Base-by-base conservation (phyloP, 441 rosid species). In the Bruguiera hainesii region DNA sequence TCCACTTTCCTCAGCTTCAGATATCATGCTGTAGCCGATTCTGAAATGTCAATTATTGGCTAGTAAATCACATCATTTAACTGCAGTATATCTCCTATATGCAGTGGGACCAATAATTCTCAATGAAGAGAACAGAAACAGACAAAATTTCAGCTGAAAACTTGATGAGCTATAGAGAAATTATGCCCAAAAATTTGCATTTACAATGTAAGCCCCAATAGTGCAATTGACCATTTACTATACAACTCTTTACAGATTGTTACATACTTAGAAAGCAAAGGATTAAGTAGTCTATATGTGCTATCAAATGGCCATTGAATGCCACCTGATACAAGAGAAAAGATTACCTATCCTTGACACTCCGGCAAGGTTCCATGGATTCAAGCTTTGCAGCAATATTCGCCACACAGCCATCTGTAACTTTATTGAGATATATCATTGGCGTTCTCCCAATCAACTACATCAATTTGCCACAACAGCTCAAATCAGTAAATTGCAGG, bases 381-480 rank as follows among this genome's bases (percentile, higher is more conserved):
- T 94, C 97, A 48, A 91, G 97, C 73, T 91, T 93, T 20, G 96
- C 97, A 39, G 97, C 97, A 74, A 93, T 67, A 59, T 88, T 85
- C n/a, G 90, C 97, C 13, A 85, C 81, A 53, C 97, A 89, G 61
- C 88, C 89, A n/a, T 80, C 74, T 0, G 89, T 80, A 63, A 91
- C 88, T 83, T 85, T 88, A 78, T 91, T 91, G 66, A 94, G 91
- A 81, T 91, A 94, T 71, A 91, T 76, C 96, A 94, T 91, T 8
- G 96, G 98, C 33, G 97, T 94, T 56, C 87, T 75, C 70, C 97
- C 95, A 74, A 93, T 93, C 81, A 93, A 89, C 97, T 90, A 79
- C 65, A 75, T 75, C 75, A 81, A 76, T 69, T 73, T 72, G 16
- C 56, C 71, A 79, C 67, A 78, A 66, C 72, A 71, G 67, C 74